Conservation (phyloP, 139 green algal genomes). For the Nannochloris sp. region DNA sequence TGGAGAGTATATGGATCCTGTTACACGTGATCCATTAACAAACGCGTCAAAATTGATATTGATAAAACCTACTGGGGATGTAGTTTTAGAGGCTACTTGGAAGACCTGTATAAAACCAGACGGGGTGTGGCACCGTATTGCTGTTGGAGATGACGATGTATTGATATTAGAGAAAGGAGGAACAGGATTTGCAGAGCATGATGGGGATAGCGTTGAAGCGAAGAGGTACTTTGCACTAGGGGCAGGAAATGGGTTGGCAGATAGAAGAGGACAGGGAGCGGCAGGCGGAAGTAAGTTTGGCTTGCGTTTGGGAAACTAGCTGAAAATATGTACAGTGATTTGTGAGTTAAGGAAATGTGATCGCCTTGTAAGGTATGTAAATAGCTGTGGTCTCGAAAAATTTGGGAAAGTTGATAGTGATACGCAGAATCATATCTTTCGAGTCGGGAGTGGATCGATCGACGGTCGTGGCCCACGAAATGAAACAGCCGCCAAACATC, state of each 20-base stretch:
- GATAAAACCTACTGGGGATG: constrained; percentile 70
- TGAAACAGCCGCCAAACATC: background rate
- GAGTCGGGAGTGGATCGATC: background rate
- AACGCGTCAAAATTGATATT: constrained; percentile 73
- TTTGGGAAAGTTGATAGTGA: background rate
- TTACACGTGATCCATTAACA: constrained; percentile 79
- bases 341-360: background rate
- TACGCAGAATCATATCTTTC: background rate
- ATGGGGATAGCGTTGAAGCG: constrained; percentile 50
- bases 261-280: constrained; percentile 69
- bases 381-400: background rate
- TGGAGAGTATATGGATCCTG: constrained; percentile 73
- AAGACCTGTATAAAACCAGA: constrained; percentile 70
- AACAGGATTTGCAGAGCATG: constrained; percentile 70
- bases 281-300: constrained; percentile 47
- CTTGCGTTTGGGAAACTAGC: constrained; percentile 57
- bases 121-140: constrained; percentile 53
- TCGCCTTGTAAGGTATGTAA: background rate
- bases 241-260: constrained; percentile 53
- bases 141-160: constrained; percentile 48
- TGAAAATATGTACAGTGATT: background rate
- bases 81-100: constrained; percentile 73
- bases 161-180: constrained; percentile 64
- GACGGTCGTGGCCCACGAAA: background rate
- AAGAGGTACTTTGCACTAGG: constrained; percentile 57